These are phyloP conservation scores for Oryza glumipatula DNA, from an alignment of 176 grass and related monocot genomes.

Conservation along the genomic window DNA sequence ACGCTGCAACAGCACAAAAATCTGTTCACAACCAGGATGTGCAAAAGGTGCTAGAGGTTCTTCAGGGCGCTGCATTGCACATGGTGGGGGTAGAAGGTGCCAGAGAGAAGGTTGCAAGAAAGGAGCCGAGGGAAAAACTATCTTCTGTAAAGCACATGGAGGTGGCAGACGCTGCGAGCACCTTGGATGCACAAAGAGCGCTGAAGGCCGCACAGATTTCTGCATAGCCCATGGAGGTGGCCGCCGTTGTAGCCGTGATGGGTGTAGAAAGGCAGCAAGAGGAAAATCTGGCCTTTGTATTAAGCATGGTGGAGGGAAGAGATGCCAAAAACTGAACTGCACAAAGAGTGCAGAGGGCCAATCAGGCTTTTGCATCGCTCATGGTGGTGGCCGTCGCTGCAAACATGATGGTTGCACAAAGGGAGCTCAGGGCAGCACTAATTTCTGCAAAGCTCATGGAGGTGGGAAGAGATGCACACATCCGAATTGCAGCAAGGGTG, in stretches of 20 bases:
- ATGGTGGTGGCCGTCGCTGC: constrained; percentile 60
- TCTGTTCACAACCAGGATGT: constrained; percentile 58
- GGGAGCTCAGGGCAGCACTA: constrained; percentile 59
- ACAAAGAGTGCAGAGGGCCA: constrained; percentile 66
- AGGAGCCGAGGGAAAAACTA: constrained; percentile 60
- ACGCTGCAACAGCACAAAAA: constrained; percentile 54
- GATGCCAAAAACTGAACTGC: constrained; percentile 57
- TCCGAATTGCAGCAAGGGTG: constrained; percentile 51
- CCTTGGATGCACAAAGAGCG: constrained; percentile 63
- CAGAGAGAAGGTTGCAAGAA: constrained; percentile 56
- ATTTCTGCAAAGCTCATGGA: constrained; percentile 68
- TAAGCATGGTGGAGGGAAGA: constrained; percentile 66
- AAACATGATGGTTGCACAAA: constrained; percentile 52
- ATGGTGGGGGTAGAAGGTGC: constrained; percentile 69
- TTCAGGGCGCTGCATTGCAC: constrained; percentile 74
- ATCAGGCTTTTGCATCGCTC: constrained; percentile 61
- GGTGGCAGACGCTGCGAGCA: constrained; percentile 52
- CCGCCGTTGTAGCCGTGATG: constrained; percentile 50
- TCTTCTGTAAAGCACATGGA: constrained; percentile 66
- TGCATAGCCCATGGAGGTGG: constrained; percentile 70
- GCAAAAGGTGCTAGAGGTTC: constrained; percentile 73
- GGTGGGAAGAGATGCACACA: constrained; percentile 64
- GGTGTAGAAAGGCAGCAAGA: constrained; percentile 54
- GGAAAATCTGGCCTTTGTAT: constrained; percentile 65
- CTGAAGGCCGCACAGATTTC: constrained; percentile 54